Percentiles rank a stretch among this genome's conserved stretches.
These are phyloP conservation scores for Fomes fomentarius DNA, from an alignment of 1,284 basidiomycete species.

Conservation along the genomic window DNA sequence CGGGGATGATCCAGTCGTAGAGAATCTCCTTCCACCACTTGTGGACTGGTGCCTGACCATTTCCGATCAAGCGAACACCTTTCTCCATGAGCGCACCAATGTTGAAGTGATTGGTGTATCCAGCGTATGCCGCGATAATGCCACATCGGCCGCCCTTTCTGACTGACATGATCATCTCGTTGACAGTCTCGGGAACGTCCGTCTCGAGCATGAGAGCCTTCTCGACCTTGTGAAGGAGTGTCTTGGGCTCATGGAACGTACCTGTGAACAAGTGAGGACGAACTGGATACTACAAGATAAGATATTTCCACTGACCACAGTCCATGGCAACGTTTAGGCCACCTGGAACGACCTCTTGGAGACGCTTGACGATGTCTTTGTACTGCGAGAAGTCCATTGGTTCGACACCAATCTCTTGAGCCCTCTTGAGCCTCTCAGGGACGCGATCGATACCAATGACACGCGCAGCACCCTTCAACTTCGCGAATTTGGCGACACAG, in stretches of 20 bases:
- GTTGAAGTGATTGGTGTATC: constrained; percentile 72
- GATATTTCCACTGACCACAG: constrained; percentile 33
- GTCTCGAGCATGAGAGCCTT: constrained; percentile 77
- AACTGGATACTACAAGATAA: not conserved
- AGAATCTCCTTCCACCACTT: constrained; percentile 77
- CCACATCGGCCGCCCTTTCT: constrained; percentile 68
- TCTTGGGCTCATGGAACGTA: constrained; percentile 76
- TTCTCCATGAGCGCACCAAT: constrained; percentile 83
- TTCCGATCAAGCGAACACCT: constrained; percentile 68
- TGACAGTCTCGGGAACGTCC: constrained; percentile 73
- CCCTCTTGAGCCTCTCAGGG: constrained; percentile 53
- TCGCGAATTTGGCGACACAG: constrained; percentile 62
- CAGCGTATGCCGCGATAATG: constrained; percentile 66
- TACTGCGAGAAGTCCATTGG: constrained; percentile 64
- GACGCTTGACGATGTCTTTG: constrained; percentile 56
- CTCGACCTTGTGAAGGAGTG: constrained; percentile 65
- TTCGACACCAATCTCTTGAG: constrained; percentile 58
- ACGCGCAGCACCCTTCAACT: constrained; percentile 70
- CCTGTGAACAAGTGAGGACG: constrained; percentile 35
- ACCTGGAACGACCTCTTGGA: constrained; percentile 65
- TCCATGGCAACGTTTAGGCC: constrained; percentile 69
- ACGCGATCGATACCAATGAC: constrained; percentile 76
- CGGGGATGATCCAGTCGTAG: constrained; percentile 61
- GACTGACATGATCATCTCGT: constrained; percentile 68
- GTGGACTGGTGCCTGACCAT: constrained; percentile 76